Conservation (phyloP, 139 green algal genomes). For the Mychonastes homosphaera region DNA sequence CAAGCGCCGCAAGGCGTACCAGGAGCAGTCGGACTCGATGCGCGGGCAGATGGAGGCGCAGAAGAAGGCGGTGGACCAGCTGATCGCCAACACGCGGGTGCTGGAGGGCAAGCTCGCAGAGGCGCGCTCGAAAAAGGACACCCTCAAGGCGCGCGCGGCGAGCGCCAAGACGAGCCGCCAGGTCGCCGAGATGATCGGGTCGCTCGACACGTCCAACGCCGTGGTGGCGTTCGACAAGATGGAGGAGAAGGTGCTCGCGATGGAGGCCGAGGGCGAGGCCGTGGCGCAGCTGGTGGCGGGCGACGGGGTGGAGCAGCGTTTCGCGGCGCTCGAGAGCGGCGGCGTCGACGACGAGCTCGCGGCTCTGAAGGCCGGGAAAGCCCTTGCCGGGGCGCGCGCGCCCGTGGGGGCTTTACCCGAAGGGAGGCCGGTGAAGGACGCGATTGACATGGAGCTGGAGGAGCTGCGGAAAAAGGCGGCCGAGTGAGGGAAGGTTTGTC, state of each 20-base stretch:
- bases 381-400: not conserved
- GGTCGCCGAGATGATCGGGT: conserved; percentile 44
- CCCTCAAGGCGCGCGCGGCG: conserved; percentile 92
- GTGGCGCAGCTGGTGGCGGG: conserved; percentile 40
- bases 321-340: conserved; percentile 69
- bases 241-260: conserved; percentile 94
- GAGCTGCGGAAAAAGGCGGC: conserved; percentile 50
- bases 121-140: conserved; percentile 98
- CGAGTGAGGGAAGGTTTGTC: too few relatives aligned
- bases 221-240: conserved; percentile 93
- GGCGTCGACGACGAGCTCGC: conserved; percentile 87
- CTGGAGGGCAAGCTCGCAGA: conserved; percentile 83
- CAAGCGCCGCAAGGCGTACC: conserved; percentile 73
- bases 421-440: conserved; percentile 54
- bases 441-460: conserved; percentile 76
- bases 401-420: conserved; percentile 37
- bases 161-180: conserved; percentile 61
- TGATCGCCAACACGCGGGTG: conserved; percentile 78
- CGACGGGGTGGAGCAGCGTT: conserved; percentile 71
- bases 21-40: conserved; percentile 77
- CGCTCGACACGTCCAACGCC: conserved; percentile 74
- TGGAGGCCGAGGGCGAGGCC: conserved; percentile 89
- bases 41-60: conserved; percentile 82
- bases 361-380: conserved; percentile 58
- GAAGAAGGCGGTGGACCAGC: conserved; percentile 73